A percentile compares a stretch with the other conserved stretches of the same genome.
Evolutionary conservation across 192 early-diverging fungal genomes (phyloP).

Genomic region (Coemansia sp.): DNA sequence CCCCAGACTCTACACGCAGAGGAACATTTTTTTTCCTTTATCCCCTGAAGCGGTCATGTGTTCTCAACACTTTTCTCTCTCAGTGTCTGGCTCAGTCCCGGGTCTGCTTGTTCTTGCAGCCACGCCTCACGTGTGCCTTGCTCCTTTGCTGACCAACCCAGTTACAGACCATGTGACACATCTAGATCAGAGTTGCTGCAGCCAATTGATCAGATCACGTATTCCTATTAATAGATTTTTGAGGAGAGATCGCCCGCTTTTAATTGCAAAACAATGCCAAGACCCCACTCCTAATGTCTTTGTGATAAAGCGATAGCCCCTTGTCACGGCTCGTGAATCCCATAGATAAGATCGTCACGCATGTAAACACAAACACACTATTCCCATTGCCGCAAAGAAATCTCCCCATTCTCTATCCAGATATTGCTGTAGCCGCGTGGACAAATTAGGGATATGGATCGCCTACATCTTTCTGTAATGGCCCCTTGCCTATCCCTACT

Average conservation of each 20-base stretch:
- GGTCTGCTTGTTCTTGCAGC: not conserved
- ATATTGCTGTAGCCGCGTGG: not conserved
- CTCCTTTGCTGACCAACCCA: not conserved
- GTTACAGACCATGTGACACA: not conserved
- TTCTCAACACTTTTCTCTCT: not conserved
- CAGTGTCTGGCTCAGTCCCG: not conserved
- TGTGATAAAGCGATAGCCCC: not conserved
- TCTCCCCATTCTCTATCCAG: not conserved
- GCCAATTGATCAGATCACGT: not conserved
- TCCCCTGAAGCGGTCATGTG: not conserved
- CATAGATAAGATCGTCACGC: too few relatives aligned
- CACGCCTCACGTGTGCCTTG: not conserved
- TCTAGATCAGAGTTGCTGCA: conserved; percentile 1
- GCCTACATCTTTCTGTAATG: not conserved
- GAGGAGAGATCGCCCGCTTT: not conserved
- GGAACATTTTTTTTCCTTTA: not conserved
- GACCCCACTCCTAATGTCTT: not conserved
- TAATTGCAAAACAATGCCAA: not conserved
- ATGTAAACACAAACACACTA: not conserved
- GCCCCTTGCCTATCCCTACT: not conserved
- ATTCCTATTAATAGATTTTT: not conserved
- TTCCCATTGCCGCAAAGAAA: not conserved
- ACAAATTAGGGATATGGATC: not conserved
- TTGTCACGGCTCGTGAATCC: too few relatives aligned
- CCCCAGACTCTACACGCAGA: not conserved